Conservation (phyloP, 176 grass and related monocot species). For the Hordeum marinum region DNA sequence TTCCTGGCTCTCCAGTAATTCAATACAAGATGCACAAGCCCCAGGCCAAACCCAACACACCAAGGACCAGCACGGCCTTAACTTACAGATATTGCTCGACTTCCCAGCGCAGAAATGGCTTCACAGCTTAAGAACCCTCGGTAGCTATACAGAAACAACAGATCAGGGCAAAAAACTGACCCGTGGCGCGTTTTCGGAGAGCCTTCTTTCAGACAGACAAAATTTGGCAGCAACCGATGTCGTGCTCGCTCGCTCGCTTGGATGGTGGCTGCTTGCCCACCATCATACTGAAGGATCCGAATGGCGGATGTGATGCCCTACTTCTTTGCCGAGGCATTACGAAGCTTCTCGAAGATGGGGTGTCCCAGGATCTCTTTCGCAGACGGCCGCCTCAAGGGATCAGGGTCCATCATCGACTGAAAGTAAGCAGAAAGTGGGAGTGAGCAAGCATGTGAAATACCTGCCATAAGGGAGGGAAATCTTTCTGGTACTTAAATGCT, state of each 20-base stretch:
- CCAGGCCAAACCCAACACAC: too few relatives aligned
- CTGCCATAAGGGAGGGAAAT: neutral
- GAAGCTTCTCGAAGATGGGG: constrained; percentile 65
- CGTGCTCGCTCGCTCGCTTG: neutral
- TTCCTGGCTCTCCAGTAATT: neutral
- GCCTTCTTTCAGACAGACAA: constrained; percentile 30
- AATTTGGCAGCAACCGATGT: constrained; percentile 15
- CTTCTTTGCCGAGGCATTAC: constrained; percentile 16
- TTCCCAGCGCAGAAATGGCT: neutral
- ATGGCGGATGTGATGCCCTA: neutral
- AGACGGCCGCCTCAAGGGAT: constrained; percentile 80
- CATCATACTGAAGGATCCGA: neutral
- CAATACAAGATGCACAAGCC: neutral
- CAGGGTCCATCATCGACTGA: constrained; percentile 94
- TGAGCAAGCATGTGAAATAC: neutral
- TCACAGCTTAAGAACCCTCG: neutral
- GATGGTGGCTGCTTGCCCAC: neutral
- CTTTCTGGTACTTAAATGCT: neutral
- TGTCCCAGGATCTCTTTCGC: constrained; percentile 63
- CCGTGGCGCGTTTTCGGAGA: neutral
- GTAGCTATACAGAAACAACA: constrained; percentile 29
- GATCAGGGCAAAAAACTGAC: neutral
- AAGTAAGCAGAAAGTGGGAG: neutral
- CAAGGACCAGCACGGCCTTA: too few relatives aligned
- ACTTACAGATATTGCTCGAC: neutral